phyloP scores from a whole-genome alignment of 2,329 filamentous ascomycete genomes.

The Alternaria rosae region DNA sequence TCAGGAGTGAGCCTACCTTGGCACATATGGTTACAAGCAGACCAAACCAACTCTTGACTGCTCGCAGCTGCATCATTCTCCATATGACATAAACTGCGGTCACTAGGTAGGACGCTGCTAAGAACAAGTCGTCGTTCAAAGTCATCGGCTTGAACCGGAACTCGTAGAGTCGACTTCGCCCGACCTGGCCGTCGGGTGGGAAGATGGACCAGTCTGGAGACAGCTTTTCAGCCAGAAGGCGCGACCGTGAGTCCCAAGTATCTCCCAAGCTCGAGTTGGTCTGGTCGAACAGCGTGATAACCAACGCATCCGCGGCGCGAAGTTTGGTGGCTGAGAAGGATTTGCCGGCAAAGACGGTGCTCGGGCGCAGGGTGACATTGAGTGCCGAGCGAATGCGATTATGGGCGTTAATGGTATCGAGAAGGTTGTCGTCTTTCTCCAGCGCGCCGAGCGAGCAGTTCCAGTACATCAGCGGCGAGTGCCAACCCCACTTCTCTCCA shows the following conservation, averaged over 20 bases:
- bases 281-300: slow-evolving; percentile 77
- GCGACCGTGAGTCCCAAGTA: slow-evolving; percentile 69
- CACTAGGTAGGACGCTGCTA: slow-evolving; percentile 70
- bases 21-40: slow-evolving; percentile 73
- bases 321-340: slow-evolving; percentile 72
- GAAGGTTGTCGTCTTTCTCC: slow-evolving; percentile 66
- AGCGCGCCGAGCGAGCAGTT: slow-evolving; percentile 69
- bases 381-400: slow-evolving; percentile 70
- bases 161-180: slow-evolving; percentile 71
- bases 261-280: slow-evolving; percentile 69
- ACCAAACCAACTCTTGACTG: slow-evolving; percentile 78
- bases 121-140: slow-evolving; percentile 67
- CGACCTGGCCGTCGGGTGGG: slow-evolving; percentile 63
- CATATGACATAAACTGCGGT: slow-evolving; percentile 70
- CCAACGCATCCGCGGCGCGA: slow-evolving; percentile 76
- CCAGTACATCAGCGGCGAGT: slow-evolving; percentile 86
- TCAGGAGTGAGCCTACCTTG: slow-evolving; percentile 56
- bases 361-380: slow-evolving; percentile 77
- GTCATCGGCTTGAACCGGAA: slow-evolving; percentile 81
- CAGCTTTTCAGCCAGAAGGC: slow-evolving; percentile 59
- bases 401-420: slow-evolving; percentile 72
- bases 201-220: slow-evolving; percentile 70
- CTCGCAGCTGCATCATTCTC: slow-evolving; percentile 72
- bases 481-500: slow-evolving; percentile 76
- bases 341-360: slow-evolving; percentile 84